These are phyloP conservation scores for Boletus reticulatus DNA, from an alignment of 768 basidiomycete species.

Conservation along the genomic window DNA sequence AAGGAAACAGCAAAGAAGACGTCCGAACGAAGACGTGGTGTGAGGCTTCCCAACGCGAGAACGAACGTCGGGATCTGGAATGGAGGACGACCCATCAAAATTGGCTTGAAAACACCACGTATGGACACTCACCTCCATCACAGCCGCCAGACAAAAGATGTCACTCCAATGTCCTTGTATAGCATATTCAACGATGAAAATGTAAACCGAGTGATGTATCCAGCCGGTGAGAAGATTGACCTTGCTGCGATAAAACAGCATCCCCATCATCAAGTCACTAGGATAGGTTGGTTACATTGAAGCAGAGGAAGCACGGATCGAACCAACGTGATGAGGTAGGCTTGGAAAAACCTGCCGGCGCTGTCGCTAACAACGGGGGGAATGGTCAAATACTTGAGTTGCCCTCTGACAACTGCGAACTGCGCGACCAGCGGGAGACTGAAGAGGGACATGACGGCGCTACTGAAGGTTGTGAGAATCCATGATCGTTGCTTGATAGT, in stretches of 20 bases:
- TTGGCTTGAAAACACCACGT: not conserved
- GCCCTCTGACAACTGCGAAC: conserved; percentile 25
- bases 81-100: not conserved
- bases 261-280: conserved; percentile 47
- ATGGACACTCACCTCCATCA: conserved; percentile 44
- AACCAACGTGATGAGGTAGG: conserved; percentile 40
- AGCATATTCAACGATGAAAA: conserved; percentile 40
- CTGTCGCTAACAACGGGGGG: conserved; percentile 22
- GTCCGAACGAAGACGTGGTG: conserved; percentile 45
- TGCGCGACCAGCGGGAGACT: conserved; percentile 41
- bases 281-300: conserved; percentile 8
- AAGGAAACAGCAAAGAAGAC: conserved; percentile 48
- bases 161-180: conserved; percentile 36
- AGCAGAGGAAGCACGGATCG: conserved; percentile 11
- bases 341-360: conserved; percentile 43
- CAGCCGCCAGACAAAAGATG: conserved; percentile 42
- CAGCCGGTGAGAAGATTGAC: conserved; percentile 54
- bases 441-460: conserved; percentile 38
- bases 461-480: conserved; percentile 43
- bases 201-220: conserved; percentile 48
- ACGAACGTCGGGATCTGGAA: conserved; percentile 53
- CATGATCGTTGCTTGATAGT: conserved; percentile 45
- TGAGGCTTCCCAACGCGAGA: conserved; percentile 45
- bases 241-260: conserved; percentile 44
- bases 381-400: conserved; percentile 24